Conservation (phyloP, 1,139 yeast species). For the Blastobotrys indianensis region DNA sequence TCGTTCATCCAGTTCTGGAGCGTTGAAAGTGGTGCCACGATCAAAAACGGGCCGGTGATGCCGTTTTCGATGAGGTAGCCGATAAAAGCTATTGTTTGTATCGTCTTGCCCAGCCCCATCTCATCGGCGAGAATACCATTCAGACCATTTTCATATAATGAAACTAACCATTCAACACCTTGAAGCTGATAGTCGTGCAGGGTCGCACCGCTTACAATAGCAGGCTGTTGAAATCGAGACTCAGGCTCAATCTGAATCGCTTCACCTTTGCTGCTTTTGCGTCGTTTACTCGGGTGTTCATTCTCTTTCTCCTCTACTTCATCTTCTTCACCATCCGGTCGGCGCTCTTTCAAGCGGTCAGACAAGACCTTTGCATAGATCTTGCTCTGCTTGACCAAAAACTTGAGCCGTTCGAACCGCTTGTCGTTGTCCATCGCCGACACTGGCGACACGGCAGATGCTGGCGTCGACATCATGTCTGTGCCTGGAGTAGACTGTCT, state of each 20-base stretch:
- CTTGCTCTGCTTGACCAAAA: slow-evolving; percentile 74
- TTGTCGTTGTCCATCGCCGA: slow-evolving; percentile 26
- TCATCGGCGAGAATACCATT: slow-evolving; percentile 96
- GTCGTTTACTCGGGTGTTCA: neutral
- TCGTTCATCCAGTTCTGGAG: slow-evolving; percentile 81
- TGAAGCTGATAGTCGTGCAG: slow-evolving; percentile 82
- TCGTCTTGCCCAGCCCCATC: slow-evolving; percentile 95
- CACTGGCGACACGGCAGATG: neutral
- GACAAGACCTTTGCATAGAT: slow-evolving; percentile 78
- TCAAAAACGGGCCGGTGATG: slow-evolving; percentile 73
- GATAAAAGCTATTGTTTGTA: slow-evolving; percentile 76
- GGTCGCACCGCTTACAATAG: slow-evolving; percentile 55
- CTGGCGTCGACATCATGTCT: neutral
- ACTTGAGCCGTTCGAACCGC: slow-evolving; percentile 59
- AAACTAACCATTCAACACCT: slow-evolving; percentile 85
- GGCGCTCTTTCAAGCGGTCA: slow-evolving; percentile 46
- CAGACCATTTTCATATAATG: slow-evolving; percentile 85
- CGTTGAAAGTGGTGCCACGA: slow-evolving; percentile 85
- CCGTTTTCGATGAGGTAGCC: slow-evolving; percentile 76
- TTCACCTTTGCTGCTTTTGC: slow-evolving; percentile 1
- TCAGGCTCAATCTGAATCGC: neutral
- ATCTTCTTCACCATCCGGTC: slow-evolving; percentile 9
- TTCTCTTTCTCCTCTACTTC: slow-evolving; percentile 4
- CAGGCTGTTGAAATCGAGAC: slow-evolving; percentile 49
- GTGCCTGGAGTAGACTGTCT: slow-evolving; percentile 1